phyloP scores from a whole-genome alignment of 257 asterid species.

The Paraleonurus japonicus region DNA sequence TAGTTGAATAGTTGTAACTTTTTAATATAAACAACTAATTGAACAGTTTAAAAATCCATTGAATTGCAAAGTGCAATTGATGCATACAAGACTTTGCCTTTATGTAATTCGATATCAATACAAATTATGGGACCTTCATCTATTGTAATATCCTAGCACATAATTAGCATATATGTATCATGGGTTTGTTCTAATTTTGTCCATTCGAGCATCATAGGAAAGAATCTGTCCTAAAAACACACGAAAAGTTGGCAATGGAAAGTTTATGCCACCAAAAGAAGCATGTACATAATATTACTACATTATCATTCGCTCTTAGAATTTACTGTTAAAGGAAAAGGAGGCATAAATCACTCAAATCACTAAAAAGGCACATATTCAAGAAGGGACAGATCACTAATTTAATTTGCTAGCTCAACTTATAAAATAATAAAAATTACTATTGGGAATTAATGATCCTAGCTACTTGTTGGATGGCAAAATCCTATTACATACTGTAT shows the following conservation, averaged over 20 bases:
- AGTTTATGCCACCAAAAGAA: constrained; percentile 25
- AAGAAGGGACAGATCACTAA: constrained; percentile 41
- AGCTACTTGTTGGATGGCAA: constrained; percentile 20
- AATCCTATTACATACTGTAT: constrained; percentile 6
- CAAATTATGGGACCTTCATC: neutral
- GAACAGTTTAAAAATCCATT: no score
- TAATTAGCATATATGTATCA: neutral
- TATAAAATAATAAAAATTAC: neutral
- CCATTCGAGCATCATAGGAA: constrained; percentile 6
- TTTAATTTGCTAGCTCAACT: constrained; percentile 20
- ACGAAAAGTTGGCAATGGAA: constrained; percentile 21
- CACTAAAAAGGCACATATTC: constrained; percentile 40
- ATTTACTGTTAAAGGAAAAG: constrained; percentile 17
- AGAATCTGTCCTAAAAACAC: constrained; percentile 20
- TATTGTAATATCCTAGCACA: neutral
- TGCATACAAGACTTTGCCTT: no score
- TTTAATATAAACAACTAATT: no score
- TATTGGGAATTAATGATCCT: constrained; percentile 30
- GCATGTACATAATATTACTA: constrained; percentile 23
- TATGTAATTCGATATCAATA: no score
- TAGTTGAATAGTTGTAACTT: no score
- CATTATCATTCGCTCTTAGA: constrained; percentile 10
- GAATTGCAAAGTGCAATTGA: no score
- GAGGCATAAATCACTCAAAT: constrained; percentile 39
- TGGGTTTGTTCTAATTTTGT: neutral